phyloP scores from a whole-genome alignment of 75 land plant species.

The Picea glauca region DNA sequence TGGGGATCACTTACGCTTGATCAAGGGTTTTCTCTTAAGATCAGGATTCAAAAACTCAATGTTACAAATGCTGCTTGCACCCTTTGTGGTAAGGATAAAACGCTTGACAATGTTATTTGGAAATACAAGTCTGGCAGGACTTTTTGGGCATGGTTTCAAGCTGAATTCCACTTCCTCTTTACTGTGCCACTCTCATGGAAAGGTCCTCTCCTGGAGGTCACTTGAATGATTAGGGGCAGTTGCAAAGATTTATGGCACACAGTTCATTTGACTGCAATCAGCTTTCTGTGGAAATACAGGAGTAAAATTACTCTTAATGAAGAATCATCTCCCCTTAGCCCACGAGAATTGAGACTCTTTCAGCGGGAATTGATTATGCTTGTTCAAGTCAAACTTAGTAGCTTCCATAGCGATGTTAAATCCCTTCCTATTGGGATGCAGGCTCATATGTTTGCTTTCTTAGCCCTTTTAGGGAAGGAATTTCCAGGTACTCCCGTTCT shows the following conservation, averaged over 20 bases:
- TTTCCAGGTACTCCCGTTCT: background rate
- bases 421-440: background rate
- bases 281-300: background rate
- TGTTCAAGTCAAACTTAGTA: background rate
- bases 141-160: background rate
- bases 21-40: background rate
- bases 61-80: background rate
- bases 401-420: background rate
- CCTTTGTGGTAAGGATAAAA: background rate
- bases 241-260: background rate
- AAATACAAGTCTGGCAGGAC: background rate
- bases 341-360: background rate
- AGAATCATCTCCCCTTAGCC: background rate
- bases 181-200: background rate
- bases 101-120: background rate
- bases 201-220: background rate
- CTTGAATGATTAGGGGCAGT: background rate
- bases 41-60: background rate
- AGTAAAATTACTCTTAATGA: background rate
- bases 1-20: background rate
- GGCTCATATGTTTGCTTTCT: background rate
- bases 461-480: background rate
- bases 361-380: background rate
- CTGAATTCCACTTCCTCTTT: background rate
- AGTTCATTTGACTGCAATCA: background rate